Conservation (phyloP, 2,329 filamentous ascomycete species). For the Cercospora sp. region DNA sequence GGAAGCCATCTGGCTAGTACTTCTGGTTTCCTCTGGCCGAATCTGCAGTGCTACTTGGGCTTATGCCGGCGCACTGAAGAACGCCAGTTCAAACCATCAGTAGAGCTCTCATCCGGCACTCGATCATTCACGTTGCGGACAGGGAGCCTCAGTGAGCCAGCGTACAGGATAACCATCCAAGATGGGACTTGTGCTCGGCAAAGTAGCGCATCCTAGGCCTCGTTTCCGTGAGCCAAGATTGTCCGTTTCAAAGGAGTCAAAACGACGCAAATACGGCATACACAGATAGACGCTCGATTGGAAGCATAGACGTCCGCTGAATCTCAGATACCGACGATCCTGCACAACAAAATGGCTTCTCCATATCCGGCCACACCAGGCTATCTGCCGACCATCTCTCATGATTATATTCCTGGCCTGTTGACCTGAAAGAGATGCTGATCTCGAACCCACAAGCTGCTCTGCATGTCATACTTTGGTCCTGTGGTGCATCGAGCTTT, state of each 20-base stretch:
- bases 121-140: background rate
- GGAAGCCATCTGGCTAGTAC: background rate
- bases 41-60: background rate
- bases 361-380: background rate
- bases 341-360: background rate
- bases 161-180: background rate
- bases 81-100: background rate
- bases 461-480: background rate
- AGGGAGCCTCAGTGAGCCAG: background rate
- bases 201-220: too few relatives aligned
- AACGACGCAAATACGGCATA: background rate
- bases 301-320: background rate
- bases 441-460: background rate
- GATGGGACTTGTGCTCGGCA: background rate
- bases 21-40: background rate
- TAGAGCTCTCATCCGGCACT: background rate
- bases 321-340: background rate
- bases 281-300: background rate
- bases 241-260: background rate
- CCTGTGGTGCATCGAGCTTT: background rate
- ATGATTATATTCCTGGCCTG: background rate
- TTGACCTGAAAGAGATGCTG: background rate
- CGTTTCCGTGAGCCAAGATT: background rate
- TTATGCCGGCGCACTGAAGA: background rate
- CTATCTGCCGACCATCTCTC: background rate